Percentiles rank a stretch among this genome's conserved stretches.
phyloP scores from a whole-genome alignment of 148 eudicot genomes.

The Camellia sinensis region DNA sequence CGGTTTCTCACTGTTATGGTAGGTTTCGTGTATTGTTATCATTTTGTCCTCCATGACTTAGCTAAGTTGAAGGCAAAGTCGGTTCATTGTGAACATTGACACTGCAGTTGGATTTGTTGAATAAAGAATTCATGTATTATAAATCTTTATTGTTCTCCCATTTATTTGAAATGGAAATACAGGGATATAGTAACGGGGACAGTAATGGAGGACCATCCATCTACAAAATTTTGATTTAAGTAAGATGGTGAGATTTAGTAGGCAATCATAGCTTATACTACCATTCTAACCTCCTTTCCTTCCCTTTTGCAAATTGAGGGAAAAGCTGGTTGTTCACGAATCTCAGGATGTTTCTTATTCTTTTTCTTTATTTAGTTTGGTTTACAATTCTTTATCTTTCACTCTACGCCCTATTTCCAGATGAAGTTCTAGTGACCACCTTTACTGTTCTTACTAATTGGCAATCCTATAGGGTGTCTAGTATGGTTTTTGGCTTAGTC shows the following conservation, averaged over 20 bases:
- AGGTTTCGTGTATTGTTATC: slow-evolving; percentile 15
- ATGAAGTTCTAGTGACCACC: slow-evolving; percentile 2
- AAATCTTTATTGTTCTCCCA: neutral
- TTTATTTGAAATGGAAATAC: neutral
- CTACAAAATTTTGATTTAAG: neutral
- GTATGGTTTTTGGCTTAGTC: neutral
- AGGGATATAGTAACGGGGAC: neutral
- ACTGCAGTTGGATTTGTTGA: neutral
- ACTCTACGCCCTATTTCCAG: neutral
- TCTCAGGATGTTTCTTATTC: slow-evolving; percentile 4
- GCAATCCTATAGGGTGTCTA: neutral
- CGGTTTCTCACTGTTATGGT: slow-evolving; percentile 90
- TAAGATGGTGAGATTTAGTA: slow-evolving; percentile 5
- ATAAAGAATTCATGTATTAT: neutral
- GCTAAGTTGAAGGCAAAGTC: neutral
- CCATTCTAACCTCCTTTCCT: neutral
- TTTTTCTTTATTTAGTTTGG: neutral
- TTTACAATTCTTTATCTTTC: neutral
- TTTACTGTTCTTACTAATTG: neutral
- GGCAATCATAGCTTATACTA: neutral
- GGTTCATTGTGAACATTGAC: slow-evolving; percentile 1
- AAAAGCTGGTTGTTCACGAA: neutral
- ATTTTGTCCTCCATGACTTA: slow-evolving; percentile 1
- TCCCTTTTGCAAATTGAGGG: neutral
- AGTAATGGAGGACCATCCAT: neutral